phyloP scores from a whole-genome alignment of 2,329 filamentous ascomycete genomes.

The Scedosporium minutisporum region DNA sequence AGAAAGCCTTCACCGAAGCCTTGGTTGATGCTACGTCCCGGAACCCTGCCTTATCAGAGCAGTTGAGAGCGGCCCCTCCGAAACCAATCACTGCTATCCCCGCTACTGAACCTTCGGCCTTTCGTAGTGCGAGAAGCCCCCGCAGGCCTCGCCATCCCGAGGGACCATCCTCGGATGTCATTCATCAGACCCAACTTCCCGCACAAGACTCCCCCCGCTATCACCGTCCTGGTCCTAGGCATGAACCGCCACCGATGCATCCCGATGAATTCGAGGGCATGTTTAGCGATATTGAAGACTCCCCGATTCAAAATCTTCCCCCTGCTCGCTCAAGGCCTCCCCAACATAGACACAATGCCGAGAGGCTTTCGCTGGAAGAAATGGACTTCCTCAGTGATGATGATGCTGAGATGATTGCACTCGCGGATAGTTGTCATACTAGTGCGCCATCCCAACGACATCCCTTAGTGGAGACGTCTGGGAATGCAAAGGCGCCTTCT shows the following conservation, averaged over 20 bases:
- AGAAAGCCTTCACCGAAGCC: slow-evolving; percentile 28
- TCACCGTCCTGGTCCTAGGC: slow-evolving; percentile 13
- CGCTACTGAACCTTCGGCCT: slow-evolving; percentile 31
- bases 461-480: slow-evolving; percentile 8
- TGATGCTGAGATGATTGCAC: slow-evolving; percentile 11
- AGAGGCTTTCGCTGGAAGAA: background rate
- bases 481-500: slow-evolving; percentile 5
- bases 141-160: slow-evolving; percentile 21
- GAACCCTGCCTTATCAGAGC: slow-evolving; percentile 26
- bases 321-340: background rate
- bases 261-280: slow-evolving; percentile 16
- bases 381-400: slow-evolving; percentile 9
- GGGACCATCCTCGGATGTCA: slow-evolving; percentile 33
- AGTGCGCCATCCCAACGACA: background rate
- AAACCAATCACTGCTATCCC: slow-evolving; percentile 19
- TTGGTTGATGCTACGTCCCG: slow-evolving; percentile 37
- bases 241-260: slow-evolving; percentile 12
- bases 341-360: background rate
- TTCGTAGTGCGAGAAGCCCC: slow-evolving; percentile 19
- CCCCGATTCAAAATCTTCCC: background rate
- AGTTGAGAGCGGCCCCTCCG: slow-evolving; percentile 8
- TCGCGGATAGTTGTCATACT: slow-evolving; percentile 7
- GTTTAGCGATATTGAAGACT: slow-evolving; percentile 5
- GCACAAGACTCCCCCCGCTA: slow-evolving; percentile 14
- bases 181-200: slow-evolving; percentile 41